Evolutionary conservation across 2,329 filamentous ascomycete genomes (phyloP).

Genomic region (Alternaria brassicae): DNA sequence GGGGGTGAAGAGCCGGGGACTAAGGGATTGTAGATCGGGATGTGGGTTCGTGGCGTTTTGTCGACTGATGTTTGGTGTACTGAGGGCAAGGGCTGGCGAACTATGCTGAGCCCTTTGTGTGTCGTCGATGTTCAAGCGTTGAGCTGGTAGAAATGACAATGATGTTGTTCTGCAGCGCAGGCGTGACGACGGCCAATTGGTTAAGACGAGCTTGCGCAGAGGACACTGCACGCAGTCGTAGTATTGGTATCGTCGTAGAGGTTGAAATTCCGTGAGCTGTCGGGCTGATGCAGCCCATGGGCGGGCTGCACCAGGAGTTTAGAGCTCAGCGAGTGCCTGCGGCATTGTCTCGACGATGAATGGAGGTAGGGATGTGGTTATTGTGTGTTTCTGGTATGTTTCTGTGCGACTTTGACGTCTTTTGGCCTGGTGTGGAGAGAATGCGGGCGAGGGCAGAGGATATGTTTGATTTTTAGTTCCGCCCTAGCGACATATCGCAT

Average conservation of each 20-base stretch:
- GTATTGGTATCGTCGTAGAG: conserved; percentile 52
- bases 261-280: conserved; percentile 78
- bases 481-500: conserved; percentile 33
- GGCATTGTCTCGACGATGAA: conserved; percentile 58
- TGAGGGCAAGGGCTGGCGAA: conserved; percentile 44
- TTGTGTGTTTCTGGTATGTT: conserved; percentile 31
- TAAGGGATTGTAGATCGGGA: no score
- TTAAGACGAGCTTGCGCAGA: conserved; percentile 42
- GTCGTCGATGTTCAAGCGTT: conserved; percentile 46
- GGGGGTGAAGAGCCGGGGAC: no score
- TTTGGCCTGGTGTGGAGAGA: conserved; percentile 43
- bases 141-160: conserved; percentile 45
- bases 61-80: conserved; percentile 41
- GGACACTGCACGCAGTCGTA: conserved; percentile 46
- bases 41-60: conserved; percentile 26
- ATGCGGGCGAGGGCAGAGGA: conserved; percentile 35
- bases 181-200: conserved; percentile 44
- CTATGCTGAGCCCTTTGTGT: conserved; percentile 44
- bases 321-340: conserved; percentile 69
- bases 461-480: conserved; percentile 35
- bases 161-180: conserved; percentile 38
- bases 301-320: conserved; percentile 59
- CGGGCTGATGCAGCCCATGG: conserved; percentile 65
- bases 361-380: conserved; percentile 32
- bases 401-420: conserved; percentile 53